Evolutionary conservation across 805 yeast genomes (phyloP).

Genomic region (Blastobotrys americana): DNA sequence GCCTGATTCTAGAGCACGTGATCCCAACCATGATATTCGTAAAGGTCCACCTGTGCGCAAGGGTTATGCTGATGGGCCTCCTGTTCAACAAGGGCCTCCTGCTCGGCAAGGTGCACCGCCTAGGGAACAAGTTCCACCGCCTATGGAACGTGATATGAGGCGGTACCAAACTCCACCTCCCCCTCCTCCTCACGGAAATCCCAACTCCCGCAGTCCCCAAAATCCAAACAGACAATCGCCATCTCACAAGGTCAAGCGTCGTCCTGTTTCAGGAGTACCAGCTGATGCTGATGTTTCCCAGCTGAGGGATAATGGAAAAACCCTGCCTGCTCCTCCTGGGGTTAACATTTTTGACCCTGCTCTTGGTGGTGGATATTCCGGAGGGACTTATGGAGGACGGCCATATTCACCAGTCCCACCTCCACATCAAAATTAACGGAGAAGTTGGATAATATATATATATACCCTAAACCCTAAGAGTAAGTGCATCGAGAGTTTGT

Average conservation of each 20-base stretch:
- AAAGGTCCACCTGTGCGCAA: too few species aligned
- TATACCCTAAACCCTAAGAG: too few species aligned
- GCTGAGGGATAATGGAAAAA: conserved; percentile 2
- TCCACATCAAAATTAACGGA: too few species aligned
- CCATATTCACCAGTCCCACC: not conserved
- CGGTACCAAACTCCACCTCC: conserved; percentile 1
- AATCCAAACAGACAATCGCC: not conserved
- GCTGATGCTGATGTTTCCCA: not conserved
- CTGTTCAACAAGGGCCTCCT: not conserved
- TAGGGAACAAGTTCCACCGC: not conserved
- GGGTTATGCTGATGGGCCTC: not conserved
- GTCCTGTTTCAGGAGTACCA: conserved; percentile 18
- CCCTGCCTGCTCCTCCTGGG: conserved; percentile 3
- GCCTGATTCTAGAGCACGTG: not conserved
- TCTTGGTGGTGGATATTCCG: not conserved
- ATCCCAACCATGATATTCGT: too few species aligned
- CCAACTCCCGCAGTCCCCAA: conserved; percentile 1
- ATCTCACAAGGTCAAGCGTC: conserved; percentile 8
- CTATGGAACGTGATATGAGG: not conserved
- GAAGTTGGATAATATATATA: too few species aligned
- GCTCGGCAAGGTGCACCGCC: not conserved
- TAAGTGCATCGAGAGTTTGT: too few species aligned
- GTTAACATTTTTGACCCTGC: conserved; percentile 22
- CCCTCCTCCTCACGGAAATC: not conserved
- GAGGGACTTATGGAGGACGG: too few species aligned